Percentiles rank a stretch among this genome's conserved stretches.
Evolutionary conservation across 768 basidiomycete genomes (phyloP).

Genomic region (Leccinum boreale): DNA sequence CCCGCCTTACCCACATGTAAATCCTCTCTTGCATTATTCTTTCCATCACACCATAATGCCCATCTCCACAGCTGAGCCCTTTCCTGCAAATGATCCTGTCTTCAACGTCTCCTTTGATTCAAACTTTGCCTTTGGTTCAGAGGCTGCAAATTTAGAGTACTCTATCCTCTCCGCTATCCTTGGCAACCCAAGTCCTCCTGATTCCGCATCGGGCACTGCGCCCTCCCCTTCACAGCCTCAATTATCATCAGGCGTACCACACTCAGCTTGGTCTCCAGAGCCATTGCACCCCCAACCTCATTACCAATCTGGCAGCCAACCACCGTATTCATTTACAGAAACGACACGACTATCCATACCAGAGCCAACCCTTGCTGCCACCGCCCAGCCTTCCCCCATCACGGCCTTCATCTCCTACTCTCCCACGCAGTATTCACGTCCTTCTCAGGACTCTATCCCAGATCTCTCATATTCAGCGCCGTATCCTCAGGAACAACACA

Average conservation of each 20-base stretch:
- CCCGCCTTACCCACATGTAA: constrained; percentile 32
- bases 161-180: constrained; percentile 91
- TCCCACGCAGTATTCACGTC: constrained; percentile 31
- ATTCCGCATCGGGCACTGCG: constrained; percentile 24
- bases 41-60: constrained; percentile 10
- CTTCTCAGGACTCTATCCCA: constrained; percentile 30
- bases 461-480: constrained; percentile 38
- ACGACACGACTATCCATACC: constrained; percentile 30
- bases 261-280: constrained; percentile 37
- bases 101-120: constrained; percentile 62
- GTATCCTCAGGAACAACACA: constrained; percentile 24
- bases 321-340: constrained; percentile 26
- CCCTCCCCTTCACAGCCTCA: constrained; percentile 31
- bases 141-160: constrained; percentile 92
- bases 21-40: background rate
- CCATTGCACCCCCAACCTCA: constrained; percentile 33
- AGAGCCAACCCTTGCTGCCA: constrained; percentile 29
- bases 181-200: constrained; percentile 62
- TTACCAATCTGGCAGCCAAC: constrained; percentile 21
- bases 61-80: constrained; percentile 43
- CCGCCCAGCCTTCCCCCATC: constrained; percentile 28
- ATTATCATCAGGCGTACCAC: constrained; percentile 23
- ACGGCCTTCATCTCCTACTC: constrained; percentile 31
- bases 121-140: constrained; percentile 70
- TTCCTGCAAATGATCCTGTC: constrained; percentile 54